Evolutionary conservation across 305 asterid genomes (phyloP).

Genomic region (Ajuga reptans): DNA sequence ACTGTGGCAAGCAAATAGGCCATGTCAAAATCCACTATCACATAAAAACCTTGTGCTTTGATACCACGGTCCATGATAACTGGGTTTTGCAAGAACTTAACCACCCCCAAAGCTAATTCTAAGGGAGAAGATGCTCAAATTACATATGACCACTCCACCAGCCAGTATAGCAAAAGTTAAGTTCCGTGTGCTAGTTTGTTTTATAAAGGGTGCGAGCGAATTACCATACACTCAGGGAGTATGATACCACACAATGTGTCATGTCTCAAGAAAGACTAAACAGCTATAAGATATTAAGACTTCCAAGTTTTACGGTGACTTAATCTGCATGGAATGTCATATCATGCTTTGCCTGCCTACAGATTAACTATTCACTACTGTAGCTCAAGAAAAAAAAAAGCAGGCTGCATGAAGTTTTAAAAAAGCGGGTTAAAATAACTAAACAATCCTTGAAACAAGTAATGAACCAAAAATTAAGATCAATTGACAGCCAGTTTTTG

Average conservation of each 20-base stretch:
- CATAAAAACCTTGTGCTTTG: too few relatives aligned
- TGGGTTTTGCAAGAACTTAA: too few relatives aligned
- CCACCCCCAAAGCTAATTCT: too few relatives aligned
- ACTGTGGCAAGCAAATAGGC: too few relatives aligned
- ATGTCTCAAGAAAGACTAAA: not conserved
- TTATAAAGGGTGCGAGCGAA: not conserved
- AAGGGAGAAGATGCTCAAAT: too few relatives aligned
- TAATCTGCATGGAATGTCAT: not conserved
- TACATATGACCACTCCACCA: too few relatives aligned
- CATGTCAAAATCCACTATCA: too few relatives aligned
- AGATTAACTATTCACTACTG: not conserved
- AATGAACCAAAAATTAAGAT: not conserved
- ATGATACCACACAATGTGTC: not conserved
- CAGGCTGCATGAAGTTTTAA: not conserved
- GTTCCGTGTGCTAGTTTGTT: not conserved
- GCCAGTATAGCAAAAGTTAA: not conserved
- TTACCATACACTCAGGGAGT: not conserved
- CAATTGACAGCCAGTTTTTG: not conserved
- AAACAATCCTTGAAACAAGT: not conserved
- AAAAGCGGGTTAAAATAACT: not conserved
- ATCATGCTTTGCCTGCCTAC: not conserved
- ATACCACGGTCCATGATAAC: too few relatives aligned
- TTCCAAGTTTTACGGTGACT: not conserved
- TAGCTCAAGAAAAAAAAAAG: not conserved
- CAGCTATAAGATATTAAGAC: not conserved